Evolutionary conservation across 768 basidiomycete genomes (phyloP).

Genomic region (Phylloporus sp.): DNA sequence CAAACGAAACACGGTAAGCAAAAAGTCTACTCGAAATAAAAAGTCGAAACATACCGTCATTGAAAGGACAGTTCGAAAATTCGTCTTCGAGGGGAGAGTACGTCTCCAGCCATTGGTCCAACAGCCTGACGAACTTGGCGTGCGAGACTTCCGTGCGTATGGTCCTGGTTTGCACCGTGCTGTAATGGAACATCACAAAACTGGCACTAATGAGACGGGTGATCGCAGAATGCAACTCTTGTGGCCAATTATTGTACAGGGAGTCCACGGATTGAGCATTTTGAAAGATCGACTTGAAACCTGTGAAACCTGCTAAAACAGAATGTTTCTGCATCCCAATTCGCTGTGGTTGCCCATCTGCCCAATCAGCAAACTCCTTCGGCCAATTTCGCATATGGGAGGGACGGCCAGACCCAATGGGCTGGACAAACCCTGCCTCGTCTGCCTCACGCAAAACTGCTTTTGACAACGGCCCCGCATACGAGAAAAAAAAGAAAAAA

Average conservation of each 20-base stretch:
- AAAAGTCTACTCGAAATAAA: not conserved
- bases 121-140: not conserved
- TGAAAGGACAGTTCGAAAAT: slow-evolving; percentile 4
- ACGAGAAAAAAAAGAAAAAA: slow-evolving; percentile 1
- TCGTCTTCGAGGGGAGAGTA: not conserved
- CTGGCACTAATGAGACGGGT: not conserved
- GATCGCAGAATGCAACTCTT: not conserved
- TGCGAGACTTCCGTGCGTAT: slow-evolving; percentile 1
- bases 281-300: not conserved
- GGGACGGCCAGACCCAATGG: not conserved
- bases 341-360: not conserved
- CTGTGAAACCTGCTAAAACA: not conserved
- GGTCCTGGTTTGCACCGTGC: not conserved
- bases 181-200: not conserved
- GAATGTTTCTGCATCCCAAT: not conserved
- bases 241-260: not conserved
- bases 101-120: not conserved
- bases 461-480: not conserved
- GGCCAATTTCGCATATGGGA: not conserved
- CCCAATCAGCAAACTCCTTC: not conserved
- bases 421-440: not conserved
- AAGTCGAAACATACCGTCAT: not conserved
- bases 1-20: not conserved
- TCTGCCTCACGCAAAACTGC: not conserved
- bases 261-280: not conserved